Evolutionary conservation across 1,139 yeast species (phyloP), one percentile per base, ranked within the genome.

Genomic region (Petasospora fabianii): DNA sequence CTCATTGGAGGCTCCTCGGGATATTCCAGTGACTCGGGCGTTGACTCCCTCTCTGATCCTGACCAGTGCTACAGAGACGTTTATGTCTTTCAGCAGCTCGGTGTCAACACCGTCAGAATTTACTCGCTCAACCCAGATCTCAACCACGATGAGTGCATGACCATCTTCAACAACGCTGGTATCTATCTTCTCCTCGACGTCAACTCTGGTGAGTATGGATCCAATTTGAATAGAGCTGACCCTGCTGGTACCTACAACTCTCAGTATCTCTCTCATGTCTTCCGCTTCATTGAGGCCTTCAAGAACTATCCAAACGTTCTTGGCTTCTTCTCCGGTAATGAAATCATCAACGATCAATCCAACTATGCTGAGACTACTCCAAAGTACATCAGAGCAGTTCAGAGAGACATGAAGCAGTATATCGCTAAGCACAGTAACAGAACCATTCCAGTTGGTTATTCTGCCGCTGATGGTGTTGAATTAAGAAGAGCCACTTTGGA

Each of bases 241-340:
- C 96, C 97, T 29, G 66, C 66, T 49, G 64, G 75, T n/a, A 63
- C 81, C 15, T 88, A 94, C 74, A 80, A 76, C 57, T 65, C 75
- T 24, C 73, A 69, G 34, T 84, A 86, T 59, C 68, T 84, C 58
- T 65, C 75, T 36, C 81, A 92, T 58, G 86, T 87, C 49, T 86
- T 90, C 62, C 75, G 73, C 42, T 82, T 88, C 48, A 81, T 88
- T 50, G 96, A 90, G 57, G 83, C 82, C 42, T 84, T 90, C 66
- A 78, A 81, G 55, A 72, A 78, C 54, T 90, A 85, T 65, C 80
- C 95, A 42, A 90, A 90, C 59, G 72, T 86, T 12, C 66, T 88
- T 47, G 97, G 96, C n/a, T 87, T 87, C 69, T 82, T 90, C 59
- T 80, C 95, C 32, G 97, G 97, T 56, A 90, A 90, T 60, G 97